Conservation (phyloP, 208 protist genomes). For the Leishmania tarentolae region DNA sequence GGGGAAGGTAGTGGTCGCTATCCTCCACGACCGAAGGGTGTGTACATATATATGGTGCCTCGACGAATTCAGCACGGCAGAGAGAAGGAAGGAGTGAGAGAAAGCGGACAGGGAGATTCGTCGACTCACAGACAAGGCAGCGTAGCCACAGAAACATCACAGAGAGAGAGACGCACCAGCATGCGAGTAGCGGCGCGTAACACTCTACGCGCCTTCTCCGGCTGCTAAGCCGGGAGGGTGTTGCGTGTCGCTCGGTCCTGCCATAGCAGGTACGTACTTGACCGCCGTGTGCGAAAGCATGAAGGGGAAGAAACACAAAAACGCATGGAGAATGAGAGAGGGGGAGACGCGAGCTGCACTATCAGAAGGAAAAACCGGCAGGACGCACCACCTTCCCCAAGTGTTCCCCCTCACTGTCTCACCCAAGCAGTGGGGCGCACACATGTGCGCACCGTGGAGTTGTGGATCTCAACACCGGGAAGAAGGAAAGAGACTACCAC, state of each 20-base stretch:
- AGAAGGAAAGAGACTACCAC: background rate
- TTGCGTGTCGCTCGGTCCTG: background rate
- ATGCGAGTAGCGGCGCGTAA: background rate
- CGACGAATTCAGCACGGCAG: background rate
- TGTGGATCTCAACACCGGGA: background rate
- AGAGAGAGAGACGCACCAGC: background rate
- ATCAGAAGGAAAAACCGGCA: background rate
- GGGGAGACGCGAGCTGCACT: background rate
- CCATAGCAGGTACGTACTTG: background rate
- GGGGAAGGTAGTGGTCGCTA: background rate
- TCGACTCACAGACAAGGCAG: background rate
- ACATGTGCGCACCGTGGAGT: background rate
- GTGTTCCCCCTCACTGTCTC: background rate
- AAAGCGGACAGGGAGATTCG: background rate
- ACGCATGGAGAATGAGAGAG: background rate
- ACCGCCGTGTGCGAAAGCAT: background rate
- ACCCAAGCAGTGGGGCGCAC: background rate
- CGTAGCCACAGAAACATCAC: background rate
- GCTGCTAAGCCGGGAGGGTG: background rate
- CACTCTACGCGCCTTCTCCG: background rate
- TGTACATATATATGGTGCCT: background rate
- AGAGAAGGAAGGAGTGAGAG: background rate
- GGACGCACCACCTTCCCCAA: background rate
- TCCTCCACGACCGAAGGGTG: background rate
- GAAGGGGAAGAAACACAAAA: background rate